Base-by-base conservation (phyloP, 2,329 filamentous ascomycete genomes). In the Aspergillus clavatus region DNA sequence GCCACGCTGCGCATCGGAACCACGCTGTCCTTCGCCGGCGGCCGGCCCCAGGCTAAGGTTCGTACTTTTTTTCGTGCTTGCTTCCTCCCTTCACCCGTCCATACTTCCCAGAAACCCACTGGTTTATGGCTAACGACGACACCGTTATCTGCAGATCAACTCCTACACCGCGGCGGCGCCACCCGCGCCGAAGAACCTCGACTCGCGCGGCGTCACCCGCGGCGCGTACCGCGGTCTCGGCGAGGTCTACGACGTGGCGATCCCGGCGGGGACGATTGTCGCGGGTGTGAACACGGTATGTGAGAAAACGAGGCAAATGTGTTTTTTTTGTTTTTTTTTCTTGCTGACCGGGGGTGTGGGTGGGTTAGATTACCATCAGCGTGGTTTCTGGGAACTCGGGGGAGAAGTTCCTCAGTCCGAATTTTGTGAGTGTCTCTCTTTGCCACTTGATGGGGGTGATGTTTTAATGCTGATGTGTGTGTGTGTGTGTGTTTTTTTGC, bases 1-100 rank as follows among this genome's bases (percentile, higher is more conserved):
- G 75, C 78, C 1, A 85, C 80, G 1, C 73, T 86, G 21, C 75
- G 81, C 35, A 77, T 86, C 47, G 81, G 80, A 4, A 86, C 82
- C 0, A 86, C 82, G 0, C 69, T 86, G 18, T 72, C 77, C 1
- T 84, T 83, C 51, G 75, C 77, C 0, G 77, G 81, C 18, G 79
- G 72, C 5, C 72, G 82, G 8, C 82, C 82, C 1, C 70, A 73
- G 31, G 75, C 74, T 8, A 72, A 63, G 12, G 57, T 61, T 45
- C 16, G 24, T n/a, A n/a, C 3, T 2, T 3, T 18, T n/a, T 5
- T 19, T 19, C 16, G 24, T 37, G 26, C 2, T 3, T 19, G 22
- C 8, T 18, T 37, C 24, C 11, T 22, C 42, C n/a, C 2, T 19
- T 21, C 14, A 23, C n/a, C n/a, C n/a, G n/a, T n/a, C n/a, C n/a